phyloP scores from a whole-genome alignment of 2,329 filamentous ascomycete genomes.

The Hymenoscyphus fructigenus region DNA sequence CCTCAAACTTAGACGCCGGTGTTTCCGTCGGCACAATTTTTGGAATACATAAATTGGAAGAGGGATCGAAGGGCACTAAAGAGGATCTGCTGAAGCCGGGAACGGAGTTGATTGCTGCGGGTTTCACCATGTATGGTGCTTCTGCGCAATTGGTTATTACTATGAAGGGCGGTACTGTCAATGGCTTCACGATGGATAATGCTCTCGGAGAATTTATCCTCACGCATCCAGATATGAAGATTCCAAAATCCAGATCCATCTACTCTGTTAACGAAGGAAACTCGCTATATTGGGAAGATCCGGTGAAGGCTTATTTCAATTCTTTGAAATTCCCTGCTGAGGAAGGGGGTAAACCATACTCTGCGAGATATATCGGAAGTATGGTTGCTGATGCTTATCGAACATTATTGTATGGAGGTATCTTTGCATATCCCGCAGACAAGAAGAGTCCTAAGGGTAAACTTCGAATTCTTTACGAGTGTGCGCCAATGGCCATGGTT shows the following conservation, averaged over 20 bases:
- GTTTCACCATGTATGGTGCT: conserved; percentile 99
- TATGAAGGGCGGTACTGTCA: conserved; percentile 88
- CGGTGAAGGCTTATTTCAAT: conserved; percentile 84
- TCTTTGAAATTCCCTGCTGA: conserved; percentile 76
- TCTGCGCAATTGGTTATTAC: conserved; percentile 95
- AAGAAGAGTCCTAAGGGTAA: conserved; percentile 99
- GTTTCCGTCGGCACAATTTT: conserved; percentile 99
- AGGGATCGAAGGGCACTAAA: conserved; percentile 69
- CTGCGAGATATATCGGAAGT: conserved; percentile 89
- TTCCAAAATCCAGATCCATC: conserved; percentile 78
- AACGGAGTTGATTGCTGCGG: conserved; percentile 85
- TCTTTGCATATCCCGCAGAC: conserved; percentile 96
- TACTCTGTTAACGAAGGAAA: conserved; percentile 99
- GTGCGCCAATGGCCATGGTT: conserved; percentile 97
- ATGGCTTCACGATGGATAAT: conserved; percentile 97
- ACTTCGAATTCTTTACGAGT: conserved; percentile 95
- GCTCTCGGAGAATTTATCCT: conserved; percentile 98
- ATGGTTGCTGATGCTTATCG: conserved; percentile 99
- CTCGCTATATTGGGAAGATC: conserved; percentile 91
- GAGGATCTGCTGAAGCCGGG: conserved; percentile 89
- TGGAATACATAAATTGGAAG: conserved; percentile 84
- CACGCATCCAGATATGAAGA: conserved; percentile 89
- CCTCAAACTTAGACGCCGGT: conserved; percentile 94
- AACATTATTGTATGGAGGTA: conserved; percentile 89
- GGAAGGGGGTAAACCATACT: conserved; percentile 82